Conservation (phyloP, 1,284 basidiomycete genomes). For the Hypsizygus ulmarius region DNA sequence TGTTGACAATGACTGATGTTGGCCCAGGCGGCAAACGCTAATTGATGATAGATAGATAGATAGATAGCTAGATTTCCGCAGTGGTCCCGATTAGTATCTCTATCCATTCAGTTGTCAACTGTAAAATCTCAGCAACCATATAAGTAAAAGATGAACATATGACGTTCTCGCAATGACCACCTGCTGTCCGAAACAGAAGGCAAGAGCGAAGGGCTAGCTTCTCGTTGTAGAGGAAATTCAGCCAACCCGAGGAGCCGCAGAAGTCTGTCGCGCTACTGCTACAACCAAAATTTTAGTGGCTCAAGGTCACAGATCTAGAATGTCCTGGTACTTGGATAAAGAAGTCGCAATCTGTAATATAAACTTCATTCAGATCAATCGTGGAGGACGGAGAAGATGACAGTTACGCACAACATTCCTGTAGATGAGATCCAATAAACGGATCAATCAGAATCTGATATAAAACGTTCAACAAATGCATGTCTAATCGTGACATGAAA, state of each 20-base stretch:
- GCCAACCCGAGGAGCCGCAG: conserved; percentile 34
- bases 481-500: conserved; percentile 8
- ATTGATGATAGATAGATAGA: neutral
- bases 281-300: conserved; percentile 35
- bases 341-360: conserved; percentile 36
- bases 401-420: conserved; percentile 39
- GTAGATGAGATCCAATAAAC: neutral
- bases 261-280: conserved; percentile 34
- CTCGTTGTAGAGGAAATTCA: conserved; percentile 37
- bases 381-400: conserved; percentile 2
- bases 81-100: too few species aligned
- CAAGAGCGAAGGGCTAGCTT: conserved; percentile 29
- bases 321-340: conserved; percentile 37
- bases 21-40: conserved; percentile 32
- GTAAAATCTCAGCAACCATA: neutral
- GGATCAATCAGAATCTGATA: conserved; percentile 4
- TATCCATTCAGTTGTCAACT: neutral
- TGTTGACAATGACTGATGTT: too few species aligned
- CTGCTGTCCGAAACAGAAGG: conserved; percentile 24
- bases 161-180: conserved; percentile 39
- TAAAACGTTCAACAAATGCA: neutral
- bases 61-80: too few species aligned
- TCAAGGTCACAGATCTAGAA: conserved; percentile 24
- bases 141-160: conserved; percentile 30
- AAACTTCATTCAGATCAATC: neutral